Percentiles rank a stretch among this genome's conserved stretches.
These are phyloP conservation scores for Ceratobasidium sp. DNA, from an alignment of 1,284 basidiomycete genomes.

Conservation along the genomic window DNA sequence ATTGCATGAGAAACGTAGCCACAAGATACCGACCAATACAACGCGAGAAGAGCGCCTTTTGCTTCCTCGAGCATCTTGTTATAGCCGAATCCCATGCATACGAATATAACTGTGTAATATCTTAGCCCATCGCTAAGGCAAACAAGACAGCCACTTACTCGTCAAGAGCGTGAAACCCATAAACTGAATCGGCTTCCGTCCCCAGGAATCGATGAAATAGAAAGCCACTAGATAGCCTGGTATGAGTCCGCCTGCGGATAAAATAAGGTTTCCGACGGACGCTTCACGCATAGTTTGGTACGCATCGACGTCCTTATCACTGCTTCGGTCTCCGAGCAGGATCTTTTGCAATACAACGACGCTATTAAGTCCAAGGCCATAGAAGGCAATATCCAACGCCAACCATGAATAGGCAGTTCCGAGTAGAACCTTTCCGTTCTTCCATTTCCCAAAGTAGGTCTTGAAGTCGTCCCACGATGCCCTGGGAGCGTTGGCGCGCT, in stretches of 20 bases:
- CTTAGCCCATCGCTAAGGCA: not conserved
- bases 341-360: conserved; percentile 66
- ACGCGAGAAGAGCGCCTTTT: conserved; percentile 75
- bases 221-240: conserved; percentile 81
- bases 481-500: conserved; percentile 71
- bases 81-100: conserved; percentile 72
- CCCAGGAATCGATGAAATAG: conserved; percentile 75
- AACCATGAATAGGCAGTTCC: conserved; percentile 75
- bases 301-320: conserved; percentile 50
- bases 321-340: not conserved
- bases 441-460: conserved; percentile 58
- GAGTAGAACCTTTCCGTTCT: conserved; percentile 58
- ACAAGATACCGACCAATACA: conserved; percentile 63
- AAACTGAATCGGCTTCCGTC: conserved; percentile 75
- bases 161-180: conserved; percentile 81
- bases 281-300: conserved; percentile 57
- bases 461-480: conserved; percentile 72
- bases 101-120: conserved; percentile 49
- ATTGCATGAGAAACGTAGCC: conserved; percentile 65
- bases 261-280: conserved; percentile 64
- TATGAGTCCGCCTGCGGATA: conserved; percentile 64
- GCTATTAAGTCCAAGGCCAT: conserved; percentile 68
- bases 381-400: conserved; percentile 66
- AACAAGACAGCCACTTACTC: conserved; percentile 53
- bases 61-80: conserved; percentile 67